These are phyloP conservation scores for Mucor indicus DNA, from an alignment of 371 early-diverging fungal species.

Conservation along the genomic window DNA sequence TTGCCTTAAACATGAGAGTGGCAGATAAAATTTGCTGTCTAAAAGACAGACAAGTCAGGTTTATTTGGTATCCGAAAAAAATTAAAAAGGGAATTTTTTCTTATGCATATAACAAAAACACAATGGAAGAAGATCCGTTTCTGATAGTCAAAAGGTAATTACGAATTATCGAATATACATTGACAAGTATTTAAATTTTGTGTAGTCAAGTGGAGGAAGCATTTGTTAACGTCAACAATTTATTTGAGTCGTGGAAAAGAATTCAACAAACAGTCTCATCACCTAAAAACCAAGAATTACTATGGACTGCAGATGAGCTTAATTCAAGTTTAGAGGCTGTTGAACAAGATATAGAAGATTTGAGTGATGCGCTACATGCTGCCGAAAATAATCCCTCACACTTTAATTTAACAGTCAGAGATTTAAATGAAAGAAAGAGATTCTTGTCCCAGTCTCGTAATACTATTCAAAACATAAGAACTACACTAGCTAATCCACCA, in stretches of 20 bases:
- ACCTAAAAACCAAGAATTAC: conserved; percentile 57
- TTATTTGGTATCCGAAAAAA: too few relatives aligned
- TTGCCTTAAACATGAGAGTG: too few relatives aligned
- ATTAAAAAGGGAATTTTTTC: too few relatives aligned
- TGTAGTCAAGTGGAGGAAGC: conserved; percentile 55
- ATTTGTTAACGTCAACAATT: conserved; percentile 41
- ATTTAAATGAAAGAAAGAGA: conserved; percentile 42
- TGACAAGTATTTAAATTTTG: background rate
- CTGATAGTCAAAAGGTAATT: conserved; percentile 20
- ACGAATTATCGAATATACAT: background rate
- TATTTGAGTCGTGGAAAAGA: conserved; percentile 60
- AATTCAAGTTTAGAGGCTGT: conserved; percentile 42
- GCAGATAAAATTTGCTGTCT: too few relatives aligned
- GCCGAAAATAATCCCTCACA: conserved; percentile 47
- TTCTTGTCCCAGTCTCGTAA: conserved; percentile 49
- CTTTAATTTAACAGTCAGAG: conserved; percentile 48
- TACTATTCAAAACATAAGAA: conserved; percentile 33
- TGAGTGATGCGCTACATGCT: conserved; percentile 56
- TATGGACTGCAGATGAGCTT: conserved; percentile 62
- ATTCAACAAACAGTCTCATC: conserved; percentile 64
- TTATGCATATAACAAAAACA: too few relatives aligned
- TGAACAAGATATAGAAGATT: conserved; percentile 57
- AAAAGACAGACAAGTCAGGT: too few relatives aligned
- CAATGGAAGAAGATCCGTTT: conserved; percentile 20
- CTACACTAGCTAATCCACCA: conserved; percentile 39